Evolutionary conservation across 768 basidiomycete species (phyloP).

Genomic region (Calocera cornea): DNA sequence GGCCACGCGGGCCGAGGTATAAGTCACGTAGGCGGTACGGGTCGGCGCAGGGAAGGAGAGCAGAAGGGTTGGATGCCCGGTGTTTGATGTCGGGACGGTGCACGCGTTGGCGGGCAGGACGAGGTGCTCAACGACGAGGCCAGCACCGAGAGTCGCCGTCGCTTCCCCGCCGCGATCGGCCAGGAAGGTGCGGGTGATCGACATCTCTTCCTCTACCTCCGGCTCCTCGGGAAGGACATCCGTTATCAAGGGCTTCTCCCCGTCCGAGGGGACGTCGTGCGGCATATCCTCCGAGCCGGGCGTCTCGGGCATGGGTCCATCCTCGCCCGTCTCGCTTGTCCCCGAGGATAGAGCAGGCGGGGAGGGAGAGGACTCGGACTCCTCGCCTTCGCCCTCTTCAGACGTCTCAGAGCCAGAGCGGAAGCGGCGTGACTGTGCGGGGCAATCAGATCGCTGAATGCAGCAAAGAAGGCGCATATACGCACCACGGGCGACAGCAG

Average conservation of each 20-base stretch:
- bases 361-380: background rate
- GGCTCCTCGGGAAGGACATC: background rate
- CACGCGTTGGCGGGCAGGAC: slow-evolving; percentile 2
- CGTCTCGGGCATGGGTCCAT: background rate
- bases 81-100: background rate
- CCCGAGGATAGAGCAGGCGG: background rate
- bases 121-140: slow-evolving; percentile 23
- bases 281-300: background rate
- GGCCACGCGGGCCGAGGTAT: slow-evolving; percentile 36
- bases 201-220: background rate
- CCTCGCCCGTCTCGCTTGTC: background rate
- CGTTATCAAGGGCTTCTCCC: background rate
- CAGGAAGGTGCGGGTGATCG: slow-evolving; percentile 13
- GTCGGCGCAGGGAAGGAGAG: slow-evolving; percentile 33
- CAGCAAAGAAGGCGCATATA: background rate
- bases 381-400: slow-evolving; percentile 1
- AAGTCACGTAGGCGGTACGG: slow-evolving; percentile 50
- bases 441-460: background rate
- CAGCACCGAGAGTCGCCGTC: slow-evolving; percentile 30
- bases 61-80: background rate
- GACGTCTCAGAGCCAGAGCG: slow-evolving; percentile 1
- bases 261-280: background rate
- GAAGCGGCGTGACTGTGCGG: background rate
- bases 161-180: slow-evolving; percentile 25
- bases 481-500: background rate